Conservation (phyloP, 306 rosid genomes). For the Dalbergia cultrata region DNA sequence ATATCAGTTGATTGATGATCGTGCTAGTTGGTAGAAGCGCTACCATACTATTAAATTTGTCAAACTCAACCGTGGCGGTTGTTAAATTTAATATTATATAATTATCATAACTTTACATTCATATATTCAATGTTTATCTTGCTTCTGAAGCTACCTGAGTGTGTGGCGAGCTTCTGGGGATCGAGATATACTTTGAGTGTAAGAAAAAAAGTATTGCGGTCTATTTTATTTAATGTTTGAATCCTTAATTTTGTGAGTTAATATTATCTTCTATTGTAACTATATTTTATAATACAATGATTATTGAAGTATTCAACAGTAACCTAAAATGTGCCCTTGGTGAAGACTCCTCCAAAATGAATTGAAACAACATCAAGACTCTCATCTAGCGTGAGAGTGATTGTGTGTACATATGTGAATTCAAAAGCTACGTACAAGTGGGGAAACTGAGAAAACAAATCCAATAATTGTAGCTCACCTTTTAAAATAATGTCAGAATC, state of each 20-base stretch:
- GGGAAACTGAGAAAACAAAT: slow-evolving; percentile 27
- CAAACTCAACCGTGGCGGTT: slow-evolving; percentile 35
- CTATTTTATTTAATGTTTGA: too few relatives aligned
- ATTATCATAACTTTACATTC: background rate
- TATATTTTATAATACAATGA: too few relatives aligned
- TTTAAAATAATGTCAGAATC: slow-evolving; percentile 37
- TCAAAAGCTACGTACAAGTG: background rate
- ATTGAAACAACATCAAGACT: background rate
- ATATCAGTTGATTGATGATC: slow-evolving; percentile 31
- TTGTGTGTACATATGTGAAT: background rate
- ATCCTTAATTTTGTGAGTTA: too few relatives aligned
- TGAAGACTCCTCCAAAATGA: background rate
- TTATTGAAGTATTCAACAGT: too few relatives aligned
- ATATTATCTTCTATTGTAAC: too few relatives aligned
- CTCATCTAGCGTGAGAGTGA: background rate
- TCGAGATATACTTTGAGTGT: background rate
- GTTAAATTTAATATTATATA: slow-evolving; percentile 13
- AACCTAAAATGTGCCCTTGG: too few relatives aligned
- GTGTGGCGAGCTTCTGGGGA: background rate
- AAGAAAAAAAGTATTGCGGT: too few relatives aligned
- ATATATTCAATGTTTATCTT: background rate
- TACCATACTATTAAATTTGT: slow-evolving; percentile 22
- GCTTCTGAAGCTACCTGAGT: slow-evolving; percentile 14
- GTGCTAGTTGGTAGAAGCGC: slow-evolving; percentile 32
- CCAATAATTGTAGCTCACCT: slow-evolving; percentile 34